These are phyloP conservation scores for Ceratocystis destructans DNA, from an alignment of 2,329 filamentous ascomycete species.

Conservation along the genomic window DNA sequence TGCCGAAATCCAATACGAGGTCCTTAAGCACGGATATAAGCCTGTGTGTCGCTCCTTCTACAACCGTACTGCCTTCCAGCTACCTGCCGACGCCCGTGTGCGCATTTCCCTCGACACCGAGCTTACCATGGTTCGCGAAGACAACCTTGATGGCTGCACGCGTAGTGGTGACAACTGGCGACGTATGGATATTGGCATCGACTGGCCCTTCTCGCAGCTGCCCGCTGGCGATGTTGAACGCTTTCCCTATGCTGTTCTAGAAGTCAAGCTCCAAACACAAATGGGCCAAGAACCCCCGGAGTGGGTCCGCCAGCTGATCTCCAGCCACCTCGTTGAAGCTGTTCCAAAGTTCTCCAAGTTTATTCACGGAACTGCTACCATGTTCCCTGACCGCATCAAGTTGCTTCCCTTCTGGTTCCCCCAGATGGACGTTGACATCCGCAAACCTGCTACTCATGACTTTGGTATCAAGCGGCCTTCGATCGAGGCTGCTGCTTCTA, in stretches of 20 bases:
- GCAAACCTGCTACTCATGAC: constrained; percentile 74
- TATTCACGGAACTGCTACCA: constrained; percentile 79
- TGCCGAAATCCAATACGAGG: constrained; percentile 83
- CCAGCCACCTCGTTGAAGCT: constrained; percentile 92
- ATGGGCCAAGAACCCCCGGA: constrained; percentile 87
- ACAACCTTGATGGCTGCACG: constrained; percentile 70
- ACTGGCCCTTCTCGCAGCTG: constrained; percentile 84
- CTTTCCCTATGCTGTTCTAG: constrained; percentile 90
- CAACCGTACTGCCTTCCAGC: constrained; percentile 93
- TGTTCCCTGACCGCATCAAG: constrained; percentile 79
- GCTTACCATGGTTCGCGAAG: constrained; percentile 85
- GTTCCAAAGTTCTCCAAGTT: constrained; percentile 99
- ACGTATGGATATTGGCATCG: constrained; percentile 92
- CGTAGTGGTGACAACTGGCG: constrained; percentile 85
- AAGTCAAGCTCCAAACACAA: constrained; percentile 96
- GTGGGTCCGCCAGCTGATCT: constrained; percentile 88
- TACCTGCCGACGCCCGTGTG: constrained; percentile 88
- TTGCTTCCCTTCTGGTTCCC: constrained; percentile 94
- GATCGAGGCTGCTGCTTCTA: constrained; percentile 43
- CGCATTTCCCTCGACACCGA: constrained; percentile 96
- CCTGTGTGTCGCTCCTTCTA: constrained; percentile 95
- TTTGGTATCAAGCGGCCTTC: constrained; percentile 81
- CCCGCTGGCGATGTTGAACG: constrained; percentile 72
- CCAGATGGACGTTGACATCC: constrained; percentile 95
- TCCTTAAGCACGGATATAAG: constrained; percentile 71